Base-by-base conservation (phyloP, 257 asterid genomes). In the Solanum tarapatanum region DNA sequence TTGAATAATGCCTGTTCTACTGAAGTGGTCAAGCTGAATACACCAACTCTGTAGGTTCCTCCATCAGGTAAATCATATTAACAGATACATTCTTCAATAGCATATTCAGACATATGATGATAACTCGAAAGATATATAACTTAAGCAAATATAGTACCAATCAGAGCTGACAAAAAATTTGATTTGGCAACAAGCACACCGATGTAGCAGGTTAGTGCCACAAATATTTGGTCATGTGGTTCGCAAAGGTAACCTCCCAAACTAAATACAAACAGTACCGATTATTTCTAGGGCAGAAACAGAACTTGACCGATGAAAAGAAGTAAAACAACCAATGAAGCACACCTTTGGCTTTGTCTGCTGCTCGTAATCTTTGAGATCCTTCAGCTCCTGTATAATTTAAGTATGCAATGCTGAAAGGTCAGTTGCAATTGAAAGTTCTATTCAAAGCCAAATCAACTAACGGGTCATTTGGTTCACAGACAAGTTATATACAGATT, bases 321-420 rank as follows among this genome's bases (percentile, higher is more conserved):
- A 83, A 87, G 84, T 74, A 87, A 91, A 30, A 62, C 39, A 83
- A 84, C 66, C 79, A 55, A 83, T 43, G 86, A 26, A 83, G 51
- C 88, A 86, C 33, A 93, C 99, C 99, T 96, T 97, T 89, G 98
- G 95, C 91, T 95, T 97, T 95, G 93, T 92, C 89, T 93, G 95
- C 89, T 88, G 98, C 90, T 97, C 99, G 85, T 70, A 62, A 73
- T 97, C 99, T 91, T 94, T 97, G 60, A 93, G 86, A 84, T 94
- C 96, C 94, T 95, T 94, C 87, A 96, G 92, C 91, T 96, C 99
- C 99, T 97, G 96, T 89, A 88, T 83, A 88, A 87, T 23, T 77
- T 51, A 85, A 83, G 19, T 75, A 69, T 32, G 64, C 11, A 73
- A 55, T 77, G 45, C 19, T 14, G 76, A 86, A 43, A 24, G 8